Base-by-base conservation (phyloP, 495 filamentous ascomycete species). In the Podospora didyma region DNA sequence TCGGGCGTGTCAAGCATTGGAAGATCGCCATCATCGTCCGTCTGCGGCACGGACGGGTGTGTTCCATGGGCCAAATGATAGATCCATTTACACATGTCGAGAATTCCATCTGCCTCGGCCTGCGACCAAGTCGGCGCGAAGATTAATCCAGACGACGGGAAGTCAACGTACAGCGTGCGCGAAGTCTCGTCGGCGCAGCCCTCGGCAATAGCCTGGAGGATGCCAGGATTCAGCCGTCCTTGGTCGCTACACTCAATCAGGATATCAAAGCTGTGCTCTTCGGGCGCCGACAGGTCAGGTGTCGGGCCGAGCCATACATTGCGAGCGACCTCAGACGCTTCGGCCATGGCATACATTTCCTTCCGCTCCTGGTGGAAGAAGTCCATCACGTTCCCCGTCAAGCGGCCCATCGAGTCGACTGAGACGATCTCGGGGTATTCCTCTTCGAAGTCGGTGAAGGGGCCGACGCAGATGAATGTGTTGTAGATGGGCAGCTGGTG, bases 301-400 rank as follows among this genome's bases (percentile, higher is more conserved):
- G 89, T 95, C 3, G 91, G 89, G 0, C 94, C 94, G 46, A 96
- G 76, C 86, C 87, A 98, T 20, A 97, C 89, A 71, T 96, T 96
- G 56, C 79, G 73, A 21, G 88, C 83, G 46, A 97, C 93, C 69
- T 96, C 90, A 2, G 91, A 89, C 11, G 92, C 88, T 57, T 82
- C 83, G 2, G 92, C 92, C 93, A 98, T 96, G 53, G 79, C 78
- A 69, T 85, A 89, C 94, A 98, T 98, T 68, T 98, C 94, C 42
- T 83, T 60, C 49, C 92, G 82, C 70, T 98, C 94, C 73, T 88
- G 89, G 62, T 94, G 86, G 69, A 89, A 88, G 66, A 98, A 96
- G 69, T 97, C 92, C 62, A 96, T 78, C n/a, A 92, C 84, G 21
- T 86, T 82, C 14, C 86, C 89, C 6, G 90, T 95, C 47, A 86